phyloP scores from a whole-genome alignment of 208 protist species.

The Leishmania mexicana region DNA sequence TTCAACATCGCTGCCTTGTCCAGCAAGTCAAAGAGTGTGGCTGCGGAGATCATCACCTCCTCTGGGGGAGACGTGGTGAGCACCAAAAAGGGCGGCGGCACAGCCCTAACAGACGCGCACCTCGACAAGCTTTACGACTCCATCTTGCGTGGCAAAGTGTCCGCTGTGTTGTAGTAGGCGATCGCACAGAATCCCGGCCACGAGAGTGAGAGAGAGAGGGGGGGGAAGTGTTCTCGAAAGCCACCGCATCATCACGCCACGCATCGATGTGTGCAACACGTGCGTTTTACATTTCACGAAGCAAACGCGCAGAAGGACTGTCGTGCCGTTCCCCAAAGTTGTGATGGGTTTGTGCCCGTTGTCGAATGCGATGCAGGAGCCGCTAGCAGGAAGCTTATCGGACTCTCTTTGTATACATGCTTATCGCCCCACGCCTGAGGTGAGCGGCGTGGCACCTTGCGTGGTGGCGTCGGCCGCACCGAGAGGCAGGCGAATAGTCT shows the following conservation, averaged over 20 bases:
- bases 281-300: background rate
- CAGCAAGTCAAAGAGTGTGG: slow-evolving; percentile 40
- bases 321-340: background rate
- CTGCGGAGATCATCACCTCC: slow-evolving; percentile 67
- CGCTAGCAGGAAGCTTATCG: background rate
- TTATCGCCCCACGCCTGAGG: background rate
- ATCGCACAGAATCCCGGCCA: background rate
- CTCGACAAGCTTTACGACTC: slow-evolving; percentile 72
- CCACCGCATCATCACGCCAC: background rate
- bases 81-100: slow-evolving; percentile 20
- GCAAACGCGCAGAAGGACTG: background rate
- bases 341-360: background rate
- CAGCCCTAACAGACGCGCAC: slow-evolving; percentile 39
- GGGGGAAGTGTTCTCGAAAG: background rate
- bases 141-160: slow-evolving; percentile 53
- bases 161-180: background rate
- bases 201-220: background rate
- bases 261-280: background rate
- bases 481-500: background rate
- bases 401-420: background rate
- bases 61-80: slow-evolving; percentile 59
- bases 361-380: background rate
- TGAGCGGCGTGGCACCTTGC: background rate
- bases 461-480: too few species aligned
- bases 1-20: slow-evolving; percentile 53